Base-by-base conservation (phyloP, 2,329 filamentous ascomycete species). In the Aspergillus carbonarius region DNA sequence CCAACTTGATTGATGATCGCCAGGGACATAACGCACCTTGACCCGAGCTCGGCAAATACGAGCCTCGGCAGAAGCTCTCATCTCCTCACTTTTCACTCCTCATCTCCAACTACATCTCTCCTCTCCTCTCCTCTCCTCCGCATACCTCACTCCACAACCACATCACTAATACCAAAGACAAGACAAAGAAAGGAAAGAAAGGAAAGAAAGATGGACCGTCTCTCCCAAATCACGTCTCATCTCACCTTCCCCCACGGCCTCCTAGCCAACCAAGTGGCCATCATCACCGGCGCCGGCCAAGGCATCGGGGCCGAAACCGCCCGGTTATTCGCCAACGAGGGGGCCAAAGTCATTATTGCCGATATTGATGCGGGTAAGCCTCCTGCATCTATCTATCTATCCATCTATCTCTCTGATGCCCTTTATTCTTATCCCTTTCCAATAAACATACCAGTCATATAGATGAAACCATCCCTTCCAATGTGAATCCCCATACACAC, bases 261-360 rank as follows among this genome's bases (percentile, higher is more conserved):
- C 74, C 85, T 96, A 55, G 84, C 84, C 30, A 89, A 89, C 54
- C 91, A 96, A 73, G 86, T 89, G 15, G 92, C 92, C 69, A 96
- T 96, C 74, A 89, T 96, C 73, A 96, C 92, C 2, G 91, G 92
- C 46, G 87, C 88, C 17, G 91, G 90, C 8, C 91, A 96, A 74
- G 92, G 92, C 60, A 96, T 96, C 72, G 92, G 92, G 23, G 92
- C 91, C 27, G 92, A 96, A 77, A 83, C 88, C 32, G 92, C 92
- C 7, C 83, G 87, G 9, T 78, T 96, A 3, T 96, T 96, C 69
- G 91, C 91, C 12, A 93, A 92, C 60, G 91, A 96, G 76, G 92
- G 92, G 23, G 91, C 92, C 15, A 92, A 88, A 72, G 91, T 96
- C 0, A 81, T 96, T 10, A 81, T 96, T 47, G 88, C 90, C 23